Percentiles rank a stretch among this genome's conserved stretches.
Evolutionary conservation across 2,329 filamentous ascomycete species (phyloP).

Genomic region (Aspergillus fructus): DNA sequence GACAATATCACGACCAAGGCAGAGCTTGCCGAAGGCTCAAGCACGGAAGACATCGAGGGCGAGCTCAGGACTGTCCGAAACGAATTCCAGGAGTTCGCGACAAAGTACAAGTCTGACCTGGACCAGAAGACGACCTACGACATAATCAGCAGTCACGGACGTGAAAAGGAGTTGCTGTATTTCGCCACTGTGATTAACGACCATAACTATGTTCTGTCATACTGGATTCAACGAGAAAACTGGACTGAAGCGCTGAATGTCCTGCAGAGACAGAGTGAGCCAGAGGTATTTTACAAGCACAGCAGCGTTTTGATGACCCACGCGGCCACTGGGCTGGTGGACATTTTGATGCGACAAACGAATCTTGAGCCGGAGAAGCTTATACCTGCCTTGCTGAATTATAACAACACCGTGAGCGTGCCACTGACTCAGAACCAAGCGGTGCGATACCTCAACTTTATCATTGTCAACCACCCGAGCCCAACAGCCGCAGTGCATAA

Average conservation of each 20-base stretch:
- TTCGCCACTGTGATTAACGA: constrained; percentile 88
- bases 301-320: constrained; percentile 96
- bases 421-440: constrained; percentile 80
- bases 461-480: constrained; percentile 78
- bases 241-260: constrained; percentile 86
- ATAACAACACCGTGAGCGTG: constrained; percentile 72
- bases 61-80: constrained; percentile 68
- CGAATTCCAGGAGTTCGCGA: constrained; percentile 87
- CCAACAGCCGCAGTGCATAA: constrained; percentile 89
- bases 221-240: constrained; percentile 94
- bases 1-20: constrained; percentile 90
- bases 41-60: constrained; percentile 64
- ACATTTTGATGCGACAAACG: constrained; percentile 88
- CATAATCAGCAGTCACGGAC: constrained; percentile 90
- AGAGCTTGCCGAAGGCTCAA: constrained; percentile 71
- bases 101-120: constrained; percentile 79
- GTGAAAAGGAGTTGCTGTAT: constrained; percentile 87
- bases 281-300: constrained; percentile 94
- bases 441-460: constrained; percentile 87
- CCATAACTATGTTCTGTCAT: constrained; percentile 90
- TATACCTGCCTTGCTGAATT: constrained; percentile 90
- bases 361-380: constrained; percentile 82
- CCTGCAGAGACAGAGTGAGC: constrained; percentile 87
- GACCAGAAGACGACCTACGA: constrained; percentile 93
- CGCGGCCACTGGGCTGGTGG: constrained; percentile 79